These are phyloP conservation scores for Aspergillus aculeatinus DNA, from an alignment of 2,329 filamentous ascomycete genomes.

Conservation along the genomic window DNA sequence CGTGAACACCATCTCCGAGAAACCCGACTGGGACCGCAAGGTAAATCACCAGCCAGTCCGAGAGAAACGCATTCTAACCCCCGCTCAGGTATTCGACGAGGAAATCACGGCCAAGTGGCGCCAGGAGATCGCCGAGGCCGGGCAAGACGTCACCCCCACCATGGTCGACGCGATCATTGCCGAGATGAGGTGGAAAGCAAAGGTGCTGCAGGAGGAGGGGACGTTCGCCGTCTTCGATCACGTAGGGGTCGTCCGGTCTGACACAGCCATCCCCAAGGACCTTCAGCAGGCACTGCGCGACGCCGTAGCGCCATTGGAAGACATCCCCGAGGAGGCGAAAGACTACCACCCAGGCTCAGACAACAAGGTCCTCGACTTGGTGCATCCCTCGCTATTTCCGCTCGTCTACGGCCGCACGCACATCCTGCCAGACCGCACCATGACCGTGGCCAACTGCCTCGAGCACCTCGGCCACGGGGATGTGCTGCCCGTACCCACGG, in stretches of 20 bases:
- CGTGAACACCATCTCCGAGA: conserved; percentile 46
- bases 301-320: conserved; percentile 53
- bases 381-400: conserved; percentile 59
- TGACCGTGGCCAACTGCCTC: conserved; percentile 27
- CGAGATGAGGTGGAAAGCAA: conserved; percentile 53
- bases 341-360: conserved; percentile 65
- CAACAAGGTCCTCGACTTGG: conserved; percentile 60
- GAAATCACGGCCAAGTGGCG: conserved; percentile 37
- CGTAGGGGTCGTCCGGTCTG: conserved; percentile 54
- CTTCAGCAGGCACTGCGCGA: conserved; percentile 46
- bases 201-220: conserved; percentile 38
- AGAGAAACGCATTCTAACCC: no score
- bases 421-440: conserved; percentile 20
- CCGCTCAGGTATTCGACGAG: conserved; percentile 32
- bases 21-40: conserved; percentile 44
- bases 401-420: conserved; percentile 30
- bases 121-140: conserved; percentile 22
- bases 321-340: conserved; percentile 45
- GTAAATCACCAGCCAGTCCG: conserved; percentile 16
- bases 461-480: conserved; percentile 14
- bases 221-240: conserved; percentile 36
- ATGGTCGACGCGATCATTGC: conserved; percentile 44
- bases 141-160: conserved; percentile 29
- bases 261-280: conserved; percentile 45
- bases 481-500: background rate